Conservation (phyloP, 768 basidiomycete genomes). For the Lepiota venenata region DNA sequence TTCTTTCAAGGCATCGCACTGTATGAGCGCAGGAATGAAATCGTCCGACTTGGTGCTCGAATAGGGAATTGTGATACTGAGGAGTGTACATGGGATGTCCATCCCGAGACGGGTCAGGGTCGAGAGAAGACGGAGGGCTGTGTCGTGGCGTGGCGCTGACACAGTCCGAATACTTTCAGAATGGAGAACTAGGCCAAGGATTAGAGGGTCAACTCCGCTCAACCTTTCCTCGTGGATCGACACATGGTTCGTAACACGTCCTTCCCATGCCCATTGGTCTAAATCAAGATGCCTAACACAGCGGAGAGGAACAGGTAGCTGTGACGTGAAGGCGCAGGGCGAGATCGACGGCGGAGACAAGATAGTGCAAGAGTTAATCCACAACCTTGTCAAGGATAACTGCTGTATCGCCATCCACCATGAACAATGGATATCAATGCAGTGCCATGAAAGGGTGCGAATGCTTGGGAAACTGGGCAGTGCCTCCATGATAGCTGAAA, state of each 20-base stretch:
- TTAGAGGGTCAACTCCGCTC: slow-evolving; percentile 22
- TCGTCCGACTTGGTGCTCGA: slow-evolving; percentile 14
- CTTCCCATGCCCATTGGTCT: slow-evolving; percentile 37
- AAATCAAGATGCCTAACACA: slow-evolving; percentile 25
- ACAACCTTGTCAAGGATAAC: slow-evolving; percentile 25
- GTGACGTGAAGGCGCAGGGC: neutral
- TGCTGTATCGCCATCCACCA: slow-evolving; percentile 29
- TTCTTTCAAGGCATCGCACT: slow-evolving; percentile 17
- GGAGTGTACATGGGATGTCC: neutral
- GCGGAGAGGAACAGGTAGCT: slow-evolving; percentile 5
- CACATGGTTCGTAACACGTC: slow-evolving; percentile 27
- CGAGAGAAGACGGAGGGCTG: slow-evolving; percentile 26
- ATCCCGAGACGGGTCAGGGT: slow-evolving; percentile 9
- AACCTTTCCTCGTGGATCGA: slow-evolving; percentile 30
- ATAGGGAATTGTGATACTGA: slow-evolving; percentile 11
- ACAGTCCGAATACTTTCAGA: slow-evolving; percentile 26
- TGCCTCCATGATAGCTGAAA: slow-evolving; percentile 26
- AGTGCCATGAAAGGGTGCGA: slow-evolving; percentile 30
- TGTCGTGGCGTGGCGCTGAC: slow-evolving; percentile 29
- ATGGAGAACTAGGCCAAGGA: slow-evolving; percentile 25
- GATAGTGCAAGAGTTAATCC: slow-evolving; percentile 30
- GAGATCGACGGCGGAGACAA: slow-evolving; percentile 1
- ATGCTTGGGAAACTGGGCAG: slow-evolving; percentile 31
- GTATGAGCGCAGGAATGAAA: slow-evolving; percentile 2
- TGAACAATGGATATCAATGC: slow-evolving; percentile 28